These are phyloP conservation scores for Russula vinacea DNA, from an alignment of 768 basidiomycete genomes.

Conservation along the genomic window DNA sequence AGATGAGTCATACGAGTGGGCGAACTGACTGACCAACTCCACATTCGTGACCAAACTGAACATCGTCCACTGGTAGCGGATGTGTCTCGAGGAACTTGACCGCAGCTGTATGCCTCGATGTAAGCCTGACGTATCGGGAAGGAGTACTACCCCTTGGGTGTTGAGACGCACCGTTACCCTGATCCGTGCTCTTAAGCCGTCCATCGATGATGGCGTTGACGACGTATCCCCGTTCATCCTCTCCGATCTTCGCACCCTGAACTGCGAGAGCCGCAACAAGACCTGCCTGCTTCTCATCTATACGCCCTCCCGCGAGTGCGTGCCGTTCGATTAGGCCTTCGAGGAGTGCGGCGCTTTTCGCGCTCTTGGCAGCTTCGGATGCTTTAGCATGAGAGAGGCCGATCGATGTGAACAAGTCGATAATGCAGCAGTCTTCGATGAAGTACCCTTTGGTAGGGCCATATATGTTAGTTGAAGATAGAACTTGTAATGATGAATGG, in stretches of 20 bases:
- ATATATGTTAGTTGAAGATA: slow-evolving; percentile 1
- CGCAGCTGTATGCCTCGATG: slow-evolving; percentile 52
- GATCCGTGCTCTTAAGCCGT: slow-evolving; percentile 75
- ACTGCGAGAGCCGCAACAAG: slow-evolving; percentile 66
- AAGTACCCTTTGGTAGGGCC: slow-evolving; percentile 21
- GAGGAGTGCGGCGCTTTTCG: slow-evolving; percentile 70
- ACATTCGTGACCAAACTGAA: slow-evolving; percentile 71
- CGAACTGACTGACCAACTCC: slow-evolving; percentile 76
- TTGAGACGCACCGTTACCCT: slow-evolving; percentile 68
- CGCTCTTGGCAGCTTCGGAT: slow-evolving; percentile 73
- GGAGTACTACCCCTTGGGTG: not conserved
- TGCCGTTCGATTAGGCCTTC: slow-evolving; percentile 64
- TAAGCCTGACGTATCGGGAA: not conserved
- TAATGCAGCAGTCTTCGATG: slow-evolving; percentile 40
- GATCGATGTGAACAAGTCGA: slow-evolving; percentile 67
- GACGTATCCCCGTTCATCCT: slow-evolving; percentile 57
- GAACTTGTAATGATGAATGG: too few relatives aligned
- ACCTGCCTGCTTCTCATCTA: slow-evolving; percentile 76
- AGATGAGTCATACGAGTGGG: not conserved
- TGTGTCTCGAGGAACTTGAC: slow-evolving; percentile 68
- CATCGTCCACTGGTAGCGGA: slow-evolving; percentile 57
- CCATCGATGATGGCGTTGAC: slow-evolving; percentile 68
- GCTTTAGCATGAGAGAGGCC: slow-evolving; percentile 77
- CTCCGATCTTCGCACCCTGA: slow-evolving; percentile 58
- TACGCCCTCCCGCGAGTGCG: slow-evolving; percentile 43